Conservation (phyloP, 257 asterid species). For the Capsicum chinense region DNA sequence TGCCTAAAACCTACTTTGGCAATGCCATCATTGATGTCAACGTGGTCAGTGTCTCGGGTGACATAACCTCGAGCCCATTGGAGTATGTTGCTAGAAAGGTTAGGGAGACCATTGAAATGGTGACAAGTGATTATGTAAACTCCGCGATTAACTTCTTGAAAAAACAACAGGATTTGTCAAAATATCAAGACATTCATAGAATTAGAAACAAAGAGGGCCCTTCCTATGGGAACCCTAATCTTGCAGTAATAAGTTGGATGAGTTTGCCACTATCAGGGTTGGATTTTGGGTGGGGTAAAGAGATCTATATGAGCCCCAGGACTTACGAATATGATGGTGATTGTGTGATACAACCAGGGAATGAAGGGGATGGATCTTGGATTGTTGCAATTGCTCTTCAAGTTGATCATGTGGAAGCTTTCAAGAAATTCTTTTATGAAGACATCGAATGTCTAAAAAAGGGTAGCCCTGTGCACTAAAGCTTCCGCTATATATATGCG, state of each 20-base stretch:
- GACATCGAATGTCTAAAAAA: constrained; percentile 26
- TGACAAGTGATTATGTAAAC: constrained; percentile 51
- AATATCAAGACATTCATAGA: constrained; percentile 49
- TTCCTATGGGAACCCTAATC: constrained; percentile 57
- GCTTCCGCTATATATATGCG: no score
- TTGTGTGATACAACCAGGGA: constrained; percentile 39
- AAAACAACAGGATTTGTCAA: constrained; percentile 39
- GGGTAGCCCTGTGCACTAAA: no score
- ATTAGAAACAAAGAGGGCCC: constrained; percentile 35
- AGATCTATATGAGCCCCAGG: constrained; percentile 49
- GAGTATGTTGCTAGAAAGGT: constrained; percentile 49
- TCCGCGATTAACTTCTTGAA: constrained; percentile 54
- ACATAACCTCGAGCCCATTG: constrained; percentile 42
- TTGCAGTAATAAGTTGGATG: constrained; percentile 56
- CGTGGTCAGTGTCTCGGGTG: constrained; percentile 43
- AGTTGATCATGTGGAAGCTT: constrained; percentile 47
- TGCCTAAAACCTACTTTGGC: constrained; percentile 60
- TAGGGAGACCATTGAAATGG: constrained; percentile 43
- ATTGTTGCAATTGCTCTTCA: constrained; percentile 53
- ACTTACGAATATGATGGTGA: constrained; percentile 55
- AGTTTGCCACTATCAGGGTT: constrained; percentile 45
- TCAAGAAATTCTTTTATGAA: constrained; percentile 52
- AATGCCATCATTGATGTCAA: constrained; percentile 42
- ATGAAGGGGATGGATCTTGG: constrained; percentile 44
- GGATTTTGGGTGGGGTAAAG: constrained; percentile 71